phyloP scores from a whole-genome alignment of 208 protist species.

The Leishmania lainsoni region DNA sequence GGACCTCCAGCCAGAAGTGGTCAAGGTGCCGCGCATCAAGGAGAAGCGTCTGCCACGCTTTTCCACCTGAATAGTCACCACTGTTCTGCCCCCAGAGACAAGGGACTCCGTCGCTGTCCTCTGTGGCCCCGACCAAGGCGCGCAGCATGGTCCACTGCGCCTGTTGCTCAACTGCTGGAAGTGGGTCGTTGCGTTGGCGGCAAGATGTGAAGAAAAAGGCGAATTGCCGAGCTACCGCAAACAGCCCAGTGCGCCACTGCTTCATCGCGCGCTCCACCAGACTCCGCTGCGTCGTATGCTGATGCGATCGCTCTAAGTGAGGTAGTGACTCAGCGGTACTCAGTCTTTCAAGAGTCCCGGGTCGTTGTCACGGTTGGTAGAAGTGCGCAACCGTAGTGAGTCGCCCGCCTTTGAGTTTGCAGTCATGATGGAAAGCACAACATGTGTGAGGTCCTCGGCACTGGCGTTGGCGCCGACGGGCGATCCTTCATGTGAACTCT shows the following conservation, averaged over 20 bases:
- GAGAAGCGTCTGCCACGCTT: constrained; percentile 26
- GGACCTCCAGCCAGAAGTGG: constrained; percentile 19
- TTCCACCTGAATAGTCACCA: background rate
- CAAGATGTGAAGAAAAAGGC: constrained; percentile 20
- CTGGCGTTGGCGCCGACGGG: background rate
- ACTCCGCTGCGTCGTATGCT: constrained; percentile 3
- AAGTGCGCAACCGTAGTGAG: background rate
- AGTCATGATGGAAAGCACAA: constrained; percentile 10
- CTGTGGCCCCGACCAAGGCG: constrained; percentile 16
- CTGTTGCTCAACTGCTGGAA: constrained; percentile 15
- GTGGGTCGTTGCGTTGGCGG: background rate
- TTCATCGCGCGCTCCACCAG: constrained; percentile 15
- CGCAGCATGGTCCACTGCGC: constrained; percentile 29
- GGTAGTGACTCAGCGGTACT: background rate
- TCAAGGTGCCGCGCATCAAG: constrained; percentile 26
- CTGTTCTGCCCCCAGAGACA: constrained; percentile 25
- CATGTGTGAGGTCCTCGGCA: constrained; percentile 2
- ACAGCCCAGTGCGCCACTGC: constrained; percentile 20
- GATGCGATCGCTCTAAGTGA: background rate
- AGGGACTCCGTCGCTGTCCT: constrained; percentile 14
- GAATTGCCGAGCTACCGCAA: constrained; percentile 29
- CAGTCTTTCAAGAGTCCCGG: too few relatives aligned
- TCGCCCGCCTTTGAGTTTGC: background rate
- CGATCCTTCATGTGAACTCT: background rate
- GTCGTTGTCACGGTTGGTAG: background rate